Conservation (phyloP, 2,329 filamentous ascomycete genomes). For the Arthrocladium fulminans region DNA sequence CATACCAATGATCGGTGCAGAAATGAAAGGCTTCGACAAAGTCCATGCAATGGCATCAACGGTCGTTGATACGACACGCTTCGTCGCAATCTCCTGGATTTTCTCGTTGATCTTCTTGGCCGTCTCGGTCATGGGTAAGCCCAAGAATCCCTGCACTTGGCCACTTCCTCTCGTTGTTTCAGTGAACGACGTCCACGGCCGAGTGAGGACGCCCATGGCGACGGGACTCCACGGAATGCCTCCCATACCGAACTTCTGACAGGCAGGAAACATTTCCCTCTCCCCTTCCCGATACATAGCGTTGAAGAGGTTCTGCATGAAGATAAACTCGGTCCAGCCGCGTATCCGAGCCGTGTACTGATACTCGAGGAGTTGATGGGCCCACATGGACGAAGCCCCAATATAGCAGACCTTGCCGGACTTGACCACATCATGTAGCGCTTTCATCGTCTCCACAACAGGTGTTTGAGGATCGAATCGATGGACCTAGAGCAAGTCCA, state of each 20-base stretch:
- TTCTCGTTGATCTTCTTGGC: conserved; percentile 36
- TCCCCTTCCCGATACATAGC: conserved; percentile 50
- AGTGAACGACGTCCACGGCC: conserved; percentile 21
- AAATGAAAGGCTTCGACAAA: conserved; percentile 24
- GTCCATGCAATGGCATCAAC: conserved; percentile 29
- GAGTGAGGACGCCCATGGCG: conserved; percentile 23
- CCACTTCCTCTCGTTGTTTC: conserved; percentile 18
- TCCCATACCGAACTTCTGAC: conserved; percentile 40
- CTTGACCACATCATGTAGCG: conserved; percentile 35
- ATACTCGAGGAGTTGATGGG: conserved; percentile 24
- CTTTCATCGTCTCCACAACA: conserved; percentile 43
- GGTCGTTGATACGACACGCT: conserved; percentile 28
- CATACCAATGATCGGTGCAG: conserved; percentile 26
- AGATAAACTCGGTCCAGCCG: conserved; percentile 53
- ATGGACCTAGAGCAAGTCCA: conserved; percentile 45
- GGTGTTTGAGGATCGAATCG: conserved; percentile 39
- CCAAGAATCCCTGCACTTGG: conserved; percentile 14
- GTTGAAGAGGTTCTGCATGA: conserved; percentile 53
- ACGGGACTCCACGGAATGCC: conserved; percentile 31
- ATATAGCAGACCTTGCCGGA: conserved; percentile 25
- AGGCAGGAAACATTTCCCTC: conserved; percentile 45
- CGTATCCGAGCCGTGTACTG: conserved; percentile 41
- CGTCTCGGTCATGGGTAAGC: conserved; percentile 19
- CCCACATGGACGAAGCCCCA: conserved; percentile 16
- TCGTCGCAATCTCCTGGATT: conserved; percentile 38